Base-by-base conservation (phyloP, 1,284 basidiomycete species). In the Papiliotrema fonsecae region DNA sequence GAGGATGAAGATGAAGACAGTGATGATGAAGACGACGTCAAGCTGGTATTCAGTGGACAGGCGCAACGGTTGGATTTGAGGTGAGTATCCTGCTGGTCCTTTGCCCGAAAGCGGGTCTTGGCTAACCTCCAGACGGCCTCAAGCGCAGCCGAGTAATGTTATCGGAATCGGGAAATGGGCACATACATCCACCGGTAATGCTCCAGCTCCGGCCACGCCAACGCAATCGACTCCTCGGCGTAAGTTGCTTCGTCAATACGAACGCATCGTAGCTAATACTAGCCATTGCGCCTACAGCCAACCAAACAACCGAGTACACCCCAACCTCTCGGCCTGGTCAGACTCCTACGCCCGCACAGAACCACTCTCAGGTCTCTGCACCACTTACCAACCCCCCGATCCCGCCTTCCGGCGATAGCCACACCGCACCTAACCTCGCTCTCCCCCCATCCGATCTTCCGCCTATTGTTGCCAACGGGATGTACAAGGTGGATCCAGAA, bases 231-330 rank as follows among this genome's bases (percentile, higher is more conserved):
- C 55, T 25, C 52, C 51, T 9, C 42, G 27, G 14, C 37, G 14
- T 14, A 14, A 51, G 35, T 37, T 16, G 7, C n/a, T 6, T 13
- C 10, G 38, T 24, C 19, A 22, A 14, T 7, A 46, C n/a, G n/a
- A n/a, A n/a, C n/a, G n/a, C n/a, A n/a, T n/a, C n/a, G n/a, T n/a
- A n/a, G n/a, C n/a, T n/a, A n/a, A n/a, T n/a, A n/a, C n/a, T 3
- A 47, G 25, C 19, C n/a, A n/a, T 41, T 3, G 40, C 47, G 24
- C 76, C 78, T 10, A 78, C 77, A 40, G 82, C 83, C 1, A 80
- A 85, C 51, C 77, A 91, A 47, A 88, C 88, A 18, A 92, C 90
- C 9, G 91, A 94, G 73, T 93, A 94, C 71, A 90, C 85, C 0
- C 88, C 87, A 7, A 82, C 85, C n/a, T 81, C 87, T 51, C 79